These are phyloP conservation scores for Blastocladiella britannica DNA, from an alignment of 192 early-diverging fungal species.

Conservation along the genomic window DNA sequence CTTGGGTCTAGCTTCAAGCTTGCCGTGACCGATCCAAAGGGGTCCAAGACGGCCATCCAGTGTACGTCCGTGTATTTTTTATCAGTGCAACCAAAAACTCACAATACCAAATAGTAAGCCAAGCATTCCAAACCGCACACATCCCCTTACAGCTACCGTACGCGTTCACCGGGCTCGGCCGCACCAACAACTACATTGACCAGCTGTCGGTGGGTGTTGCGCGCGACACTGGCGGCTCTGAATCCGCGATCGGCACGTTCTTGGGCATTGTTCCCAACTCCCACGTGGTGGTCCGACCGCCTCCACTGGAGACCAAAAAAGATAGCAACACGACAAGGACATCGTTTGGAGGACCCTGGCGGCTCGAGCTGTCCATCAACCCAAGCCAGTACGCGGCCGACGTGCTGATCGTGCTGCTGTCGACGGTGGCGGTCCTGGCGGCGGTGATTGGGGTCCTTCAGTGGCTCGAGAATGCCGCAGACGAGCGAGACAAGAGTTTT, in stretches of 20 bases:
- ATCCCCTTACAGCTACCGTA: constrained; percentile 56
- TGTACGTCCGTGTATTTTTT: neutral
- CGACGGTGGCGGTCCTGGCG: constrained; percentile 44
- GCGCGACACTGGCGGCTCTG: constrained; percentile 11
- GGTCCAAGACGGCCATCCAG: constrained; percentile 20
- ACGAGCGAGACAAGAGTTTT: neutral
- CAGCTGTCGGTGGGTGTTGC: constrained; percentile 68
- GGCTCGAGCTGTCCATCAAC: constrained; percentile 73
- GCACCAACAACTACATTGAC: constrained; percentile 93
- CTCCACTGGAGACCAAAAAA: constrained; percentile 23
- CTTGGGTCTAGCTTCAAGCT: constrained; percentile 43
- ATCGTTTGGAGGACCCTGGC: constrained; percentile 48
- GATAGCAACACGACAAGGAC: constrained; percentile 20
- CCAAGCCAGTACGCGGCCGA: constrained; percentile 61
- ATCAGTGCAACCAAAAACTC: no score
- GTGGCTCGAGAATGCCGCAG: constrained; percentile 39
- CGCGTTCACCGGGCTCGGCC: constrained; percentile 63
- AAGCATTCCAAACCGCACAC: constrained; percentile 48
- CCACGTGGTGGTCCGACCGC: constrained; percentile 68
- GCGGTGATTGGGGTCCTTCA: constrained; percentile 48
- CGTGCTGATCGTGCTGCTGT: constrained; percentile 54
- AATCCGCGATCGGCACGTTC: constrained; percentile 26
- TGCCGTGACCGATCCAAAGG: constrained; percentile 55
- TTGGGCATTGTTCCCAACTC: constrained; percentile 85
- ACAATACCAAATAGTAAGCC: neutral